Evolutionary conservation across 257 asterid genomes (phyloP), one percentile per base, ranked within the genome.

Genomic region (Solanum piurae): DNA sequence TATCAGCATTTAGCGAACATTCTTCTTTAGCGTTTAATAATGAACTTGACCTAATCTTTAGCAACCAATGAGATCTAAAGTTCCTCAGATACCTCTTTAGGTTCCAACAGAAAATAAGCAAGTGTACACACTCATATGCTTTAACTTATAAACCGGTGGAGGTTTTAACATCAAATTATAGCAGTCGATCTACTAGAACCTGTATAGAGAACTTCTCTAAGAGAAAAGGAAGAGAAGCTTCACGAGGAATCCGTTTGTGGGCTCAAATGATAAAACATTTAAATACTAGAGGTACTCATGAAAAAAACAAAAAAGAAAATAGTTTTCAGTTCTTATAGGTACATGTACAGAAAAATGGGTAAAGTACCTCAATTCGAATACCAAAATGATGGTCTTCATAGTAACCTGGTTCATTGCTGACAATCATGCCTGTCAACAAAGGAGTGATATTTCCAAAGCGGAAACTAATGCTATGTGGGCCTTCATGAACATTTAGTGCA

Each of bases 381-480:
- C 99, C 99, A 91, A 97, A 97, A 86, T 94, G 90, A 90, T 95
- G 98, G 90, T 97, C 99, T 90, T 97, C 98, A 90, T 97, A 97
- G 91, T 97, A 97, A 83, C 99, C 99, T 33, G 99, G 99, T 92
- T 97, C 99, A 90, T 97, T 97, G 92, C 99, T 97, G 83, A 97
- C 94, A 90, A 97, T 91, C 99, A 97, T 97, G 94, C 99, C 98
- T 93, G 91, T 91, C 92, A 95, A 86, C 92, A 97, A 92, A 6
- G 99, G 98, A 75, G 99, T 95, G 94, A 91, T 93, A 91, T 97
- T 97, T 88, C 99, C 98, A 91, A 93, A 97, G 84, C 99, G 95
- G 89, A 93, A 97, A 93, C 98, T 97, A 91, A 97, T 97, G 89
- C 99, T 95, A 88, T 97, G 99, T 89, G 99, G 99, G 88, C 99